phyloP scores from a whole-genome alignment of 331 rosid genomes.

The Quercus lobata region DNA sequence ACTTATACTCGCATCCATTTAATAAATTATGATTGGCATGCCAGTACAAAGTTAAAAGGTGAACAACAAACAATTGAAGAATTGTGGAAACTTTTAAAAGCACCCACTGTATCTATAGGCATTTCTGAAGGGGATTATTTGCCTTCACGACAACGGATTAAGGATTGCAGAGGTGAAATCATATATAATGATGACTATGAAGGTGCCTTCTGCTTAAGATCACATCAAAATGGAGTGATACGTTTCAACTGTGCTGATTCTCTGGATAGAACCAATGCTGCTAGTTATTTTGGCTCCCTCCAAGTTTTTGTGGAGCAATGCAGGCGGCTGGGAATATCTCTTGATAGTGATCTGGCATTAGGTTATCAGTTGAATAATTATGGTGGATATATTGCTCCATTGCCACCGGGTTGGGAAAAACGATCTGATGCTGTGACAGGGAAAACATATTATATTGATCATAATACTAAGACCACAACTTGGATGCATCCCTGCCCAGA shows the following conservation, averaged over 20 bases:
- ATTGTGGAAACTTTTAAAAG: conserved; percentile 83
- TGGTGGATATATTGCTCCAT: conserved; percentile 86
- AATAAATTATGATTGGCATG: conserved; percentile 97
- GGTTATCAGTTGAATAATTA: conserved; percentile 57
- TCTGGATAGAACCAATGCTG: conserved; percentile 98
- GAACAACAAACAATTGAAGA: conserved; percentile 95
- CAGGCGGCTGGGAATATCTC: conserved; percentile 90
- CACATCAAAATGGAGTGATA: conserved; percentile 89
- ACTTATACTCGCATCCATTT: conserved; percentile 69
- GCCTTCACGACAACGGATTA: conserved; percentile 70
- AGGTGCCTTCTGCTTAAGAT: conserved; percentile 92
- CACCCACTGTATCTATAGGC: conserved; percentile 68
- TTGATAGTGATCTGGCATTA: conserved; percentile 73
- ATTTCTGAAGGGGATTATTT: conserved; percentile 94
- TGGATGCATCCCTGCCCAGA: conserved; percentile 99
- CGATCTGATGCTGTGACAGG: conserved; percentile 93
- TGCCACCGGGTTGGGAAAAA: conserved; percentile 99
- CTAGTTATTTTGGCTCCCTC: conserved; percentile 94
- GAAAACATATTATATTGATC: conserved; percentile 83
- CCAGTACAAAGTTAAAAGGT: conserved; percentile 75
- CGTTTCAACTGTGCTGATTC: conserved; percentile 99
- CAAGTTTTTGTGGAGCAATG: conserved; percentile 98
- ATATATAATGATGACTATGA: conserved; percentile 62
- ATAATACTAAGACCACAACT: conserved; percentile 95
- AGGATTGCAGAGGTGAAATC: conserved; percentile 92